Evolutionary conservation across 2,329 filamentous ascomycete species (phyloP).

Genomic region (Aureobasidium pullulans): DNA sequence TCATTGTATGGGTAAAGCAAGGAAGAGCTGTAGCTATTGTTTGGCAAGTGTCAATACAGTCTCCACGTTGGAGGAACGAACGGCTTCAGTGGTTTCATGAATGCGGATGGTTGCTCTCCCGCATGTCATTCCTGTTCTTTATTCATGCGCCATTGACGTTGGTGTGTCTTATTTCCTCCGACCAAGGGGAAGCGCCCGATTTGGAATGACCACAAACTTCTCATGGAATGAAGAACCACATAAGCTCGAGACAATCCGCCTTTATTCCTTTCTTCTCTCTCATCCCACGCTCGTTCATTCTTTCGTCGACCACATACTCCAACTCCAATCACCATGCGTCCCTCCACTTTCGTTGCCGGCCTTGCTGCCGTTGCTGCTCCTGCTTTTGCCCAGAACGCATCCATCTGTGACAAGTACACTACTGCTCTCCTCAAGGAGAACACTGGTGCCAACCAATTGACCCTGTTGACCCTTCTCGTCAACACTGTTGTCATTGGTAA

Average conservation of each 20-base stretch:
- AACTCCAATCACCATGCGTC: slow-evolving; percentile 6
- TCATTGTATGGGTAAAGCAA: background rate
- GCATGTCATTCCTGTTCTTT: slow-evolving; percentile 11
- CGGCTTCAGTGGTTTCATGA: slow-evolving; percentile 8
- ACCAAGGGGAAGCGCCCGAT: background rate
- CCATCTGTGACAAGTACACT: slow-evolving; percentile 59
- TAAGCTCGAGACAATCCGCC: slow-evolving; percentile 2
- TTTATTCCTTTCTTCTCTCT: background rate
- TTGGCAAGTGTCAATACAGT: background rate
- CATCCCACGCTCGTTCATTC: slow-evolving; percentile 1
- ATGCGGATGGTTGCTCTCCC: background rate
- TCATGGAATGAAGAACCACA: slow-evolving; percentile 12
- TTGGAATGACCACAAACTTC: slow-evolving; percentile 11
- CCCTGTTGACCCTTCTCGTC: slow-evolving; percentile 50
- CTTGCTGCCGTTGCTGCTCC: slow-evolving; percentile 19
- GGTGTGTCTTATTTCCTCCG: slow-evolving; percentile 8
- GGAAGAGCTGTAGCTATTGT: background rate
- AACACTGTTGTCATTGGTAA: slow-evolving; percentile 57
- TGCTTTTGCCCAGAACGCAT: slow-evolving; percentile 36
- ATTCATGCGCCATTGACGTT: slow-evolving; percentile 12
- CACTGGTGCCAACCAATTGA: slow-evolving; percentile 51
- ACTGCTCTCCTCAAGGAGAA: slow-evolving; percentile 52
- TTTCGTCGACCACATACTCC: background rate
- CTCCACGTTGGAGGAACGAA: background rate
- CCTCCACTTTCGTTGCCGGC: slow-evolving; percentile 15